phyloP scores from a whole-genome alignment of 306 rosid species.

The Rosa rugosa region DNA sequence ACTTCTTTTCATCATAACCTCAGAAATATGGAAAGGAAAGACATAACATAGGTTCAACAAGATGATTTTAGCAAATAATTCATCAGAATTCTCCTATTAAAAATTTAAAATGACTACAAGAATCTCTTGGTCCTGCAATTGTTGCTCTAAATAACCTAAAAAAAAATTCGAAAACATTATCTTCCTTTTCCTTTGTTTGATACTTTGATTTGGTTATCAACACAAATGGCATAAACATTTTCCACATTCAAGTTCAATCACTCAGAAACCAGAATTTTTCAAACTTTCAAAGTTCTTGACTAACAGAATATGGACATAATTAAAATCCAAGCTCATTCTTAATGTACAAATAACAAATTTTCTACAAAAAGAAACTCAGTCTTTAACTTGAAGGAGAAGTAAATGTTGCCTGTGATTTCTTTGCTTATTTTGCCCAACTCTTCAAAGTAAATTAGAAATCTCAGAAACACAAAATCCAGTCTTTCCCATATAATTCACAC shows the following conservation, averaged over 20 bases:
- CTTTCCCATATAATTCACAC: background rate
- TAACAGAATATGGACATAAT: background rate
- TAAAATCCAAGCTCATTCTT: background rate
- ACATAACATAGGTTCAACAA: no score
- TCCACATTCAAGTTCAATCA: background rate
- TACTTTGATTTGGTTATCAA: background rate
- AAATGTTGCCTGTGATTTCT: background rate
- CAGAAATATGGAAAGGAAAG: no score
- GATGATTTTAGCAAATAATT: no score
- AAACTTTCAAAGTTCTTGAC: background rate
- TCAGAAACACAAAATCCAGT: background rate
- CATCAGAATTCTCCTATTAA: no score
- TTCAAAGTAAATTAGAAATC: background rate
- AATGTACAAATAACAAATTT: background rate
- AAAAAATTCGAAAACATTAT: background rate
- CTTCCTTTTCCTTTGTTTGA: background rate
- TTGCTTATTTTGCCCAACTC: background rate
- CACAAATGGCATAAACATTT: background rate
- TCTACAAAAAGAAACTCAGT: background rate
- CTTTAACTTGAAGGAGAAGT: background rate
- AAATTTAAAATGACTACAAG: no score
- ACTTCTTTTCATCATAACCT: no score
- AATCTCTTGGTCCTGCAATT: no score
- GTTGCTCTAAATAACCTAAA: background rate
- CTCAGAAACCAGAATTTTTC: background rate